Evolutionary conservation across 805 yeast genomes (phyloP), one percentile per base, ranked within the genome.

Genomic region (Teunomyces atbi): DNA sequence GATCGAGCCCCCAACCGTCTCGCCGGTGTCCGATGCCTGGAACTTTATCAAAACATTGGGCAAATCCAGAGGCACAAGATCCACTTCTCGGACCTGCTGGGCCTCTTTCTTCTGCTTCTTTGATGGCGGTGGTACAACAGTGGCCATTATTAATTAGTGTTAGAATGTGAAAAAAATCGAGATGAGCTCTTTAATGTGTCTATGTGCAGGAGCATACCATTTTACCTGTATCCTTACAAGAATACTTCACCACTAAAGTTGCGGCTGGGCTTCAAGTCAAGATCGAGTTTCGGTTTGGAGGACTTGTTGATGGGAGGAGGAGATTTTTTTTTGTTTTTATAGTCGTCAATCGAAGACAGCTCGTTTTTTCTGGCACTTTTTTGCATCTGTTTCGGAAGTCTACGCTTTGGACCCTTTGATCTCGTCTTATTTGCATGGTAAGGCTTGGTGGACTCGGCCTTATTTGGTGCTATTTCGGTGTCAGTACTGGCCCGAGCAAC

Each of bases 11-110:
- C 97, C 96, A 18, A 86, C 77, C 2, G 81, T 68, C 50, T 87
- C 95, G 42, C 97, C 97, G 6, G 96, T 83, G 58, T 91, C 98
- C 8, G 96, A 82, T 2, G 98, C 96, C 64, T 89, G 92, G 65
- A 92, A 90, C 62, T 83, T 86, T 47, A 92, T 82, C 44, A 90
- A 76, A 20, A 92, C 96, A 71, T 89, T 82, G 19, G 97, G 97
- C 18, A 91, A 67, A 59, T 89, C 92, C 1, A 63, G 72, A 2
- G 97, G 97, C 13, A 86, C 69, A 8, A 86, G 64, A 43, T 81
- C 84, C 21, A 86, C 84, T 43, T 86, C 92, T 46, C 84, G 81
- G 6, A 88, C 87, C 62, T 80, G 75, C 62, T 90, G 97, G 4
- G 95, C 96, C 51, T 77, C 87, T 61, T 82, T 81, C 65, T 78